These are phyloP conservation scores for Pythium pyrilobum DNA, from an alignment of 352 stramenopile genomes.

Conservation along the genomic window DNA sequence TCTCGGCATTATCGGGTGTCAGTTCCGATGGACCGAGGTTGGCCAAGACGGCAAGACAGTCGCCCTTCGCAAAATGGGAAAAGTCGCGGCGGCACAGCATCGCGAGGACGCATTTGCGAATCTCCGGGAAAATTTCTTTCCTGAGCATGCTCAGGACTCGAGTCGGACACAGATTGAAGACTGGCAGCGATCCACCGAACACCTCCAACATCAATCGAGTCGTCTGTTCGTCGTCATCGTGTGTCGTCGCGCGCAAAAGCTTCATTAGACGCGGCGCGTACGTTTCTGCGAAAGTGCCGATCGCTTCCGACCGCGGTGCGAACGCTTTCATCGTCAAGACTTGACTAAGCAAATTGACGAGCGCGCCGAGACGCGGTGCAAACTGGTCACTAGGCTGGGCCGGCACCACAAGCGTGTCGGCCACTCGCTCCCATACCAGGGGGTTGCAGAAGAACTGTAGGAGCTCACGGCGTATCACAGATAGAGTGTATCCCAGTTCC, in stretches of 20 bases:
- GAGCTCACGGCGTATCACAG: conserved; percentile 39
- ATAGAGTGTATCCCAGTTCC: conserved; percentile 23
- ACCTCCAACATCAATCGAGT: conserved; percentile 39
- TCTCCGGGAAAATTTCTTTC: conserved; percentile 31
- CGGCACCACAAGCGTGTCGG: conserved; percentile 24
- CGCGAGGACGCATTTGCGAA: conserved; percentile 27
- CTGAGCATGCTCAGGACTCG: conserved; percentile 21
- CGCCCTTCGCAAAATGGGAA: conserved; percentile 58
- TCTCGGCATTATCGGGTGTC: conserved; percentile 1
- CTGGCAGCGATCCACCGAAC: conserved; percentile 34
- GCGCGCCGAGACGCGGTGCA: conserved; percentile 24
- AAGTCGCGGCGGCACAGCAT: conserved; percentile 32
- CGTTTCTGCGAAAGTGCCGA: conserved; percentile 43
- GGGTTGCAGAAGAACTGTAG: conserved; percentile 33
- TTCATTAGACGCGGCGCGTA: conserved; percentile 37
- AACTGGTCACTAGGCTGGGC: not conserved
- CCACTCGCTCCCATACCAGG: conserved; percentile 38
- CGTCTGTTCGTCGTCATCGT: conserved; percentile 24
- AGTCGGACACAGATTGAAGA: conserved; percentile 34
- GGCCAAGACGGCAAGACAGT: conserved; percentile 41
- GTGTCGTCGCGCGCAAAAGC: conserved; percentile 27
- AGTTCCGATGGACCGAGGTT: conserved; percentile 20
- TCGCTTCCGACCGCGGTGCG: conserved; percentile 25
- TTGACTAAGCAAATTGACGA: conserved; percentile 33
- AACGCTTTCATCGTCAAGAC: conserved; percentile 36